phyloP scores from a whole-genome alignment of 148 eudicot genomes.

The Fallopia convolvulus region DNA sequence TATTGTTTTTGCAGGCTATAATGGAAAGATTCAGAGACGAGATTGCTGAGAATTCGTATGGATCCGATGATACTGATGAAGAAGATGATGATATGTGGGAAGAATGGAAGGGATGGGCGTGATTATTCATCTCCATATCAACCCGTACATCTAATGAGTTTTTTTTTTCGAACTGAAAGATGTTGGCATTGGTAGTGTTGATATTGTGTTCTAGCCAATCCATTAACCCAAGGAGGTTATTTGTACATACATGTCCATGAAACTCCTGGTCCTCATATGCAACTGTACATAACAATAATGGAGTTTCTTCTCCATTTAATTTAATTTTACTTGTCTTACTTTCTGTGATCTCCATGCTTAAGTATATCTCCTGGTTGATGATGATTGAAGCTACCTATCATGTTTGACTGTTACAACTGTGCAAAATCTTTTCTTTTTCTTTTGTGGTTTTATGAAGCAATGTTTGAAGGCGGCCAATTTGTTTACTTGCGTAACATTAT shows the following conservation, averaged over 20 bases:
- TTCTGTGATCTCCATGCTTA: not conserved
- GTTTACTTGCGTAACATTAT: too few relatives aligned
- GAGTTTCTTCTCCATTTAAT: not conserved
- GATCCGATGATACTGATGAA: slow-evolving; percentile 31
- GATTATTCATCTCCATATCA: slow-evolving; percentile 70
- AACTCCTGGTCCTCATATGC: not conserved
- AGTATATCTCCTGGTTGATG: not conserved
- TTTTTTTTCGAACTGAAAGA: not conserved
- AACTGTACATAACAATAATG: slow-evolving; percentile 4
- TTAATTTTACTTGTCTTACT: not conserved
- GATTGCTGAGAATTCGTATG: slow-evolving; percentile 16
- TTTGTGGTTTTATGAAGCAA: too few relatives aligned
- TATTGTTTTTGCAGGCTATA: slow-evolving; percentile 33
- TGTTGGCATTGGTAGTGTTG: not conserved
- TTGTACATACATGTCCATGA: not conserved
- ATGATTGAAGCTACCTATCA: not conserved
- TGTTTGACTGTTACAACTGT: too few relatives aligned
- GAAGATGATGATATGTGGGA: slow-evolving; percentile 76
- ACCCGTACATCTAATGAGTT: slow-evolving; percentile 36
- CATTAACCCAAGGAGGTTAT: not conserved
- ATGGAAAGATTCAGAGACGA: slow-evolving; percentile 52
- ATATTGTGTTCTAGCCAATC: not conserved
- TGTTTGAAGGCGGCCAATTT: too few relatives aligned
- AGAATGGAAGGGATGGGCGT: slow-evolving; percentile 89
- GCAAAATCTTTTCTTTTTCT: too few relatives aligned